Evolutionary conservation across 202 grass and related monocot species (phyloP).

Genomic region (Carex sylvatica): DNA sequence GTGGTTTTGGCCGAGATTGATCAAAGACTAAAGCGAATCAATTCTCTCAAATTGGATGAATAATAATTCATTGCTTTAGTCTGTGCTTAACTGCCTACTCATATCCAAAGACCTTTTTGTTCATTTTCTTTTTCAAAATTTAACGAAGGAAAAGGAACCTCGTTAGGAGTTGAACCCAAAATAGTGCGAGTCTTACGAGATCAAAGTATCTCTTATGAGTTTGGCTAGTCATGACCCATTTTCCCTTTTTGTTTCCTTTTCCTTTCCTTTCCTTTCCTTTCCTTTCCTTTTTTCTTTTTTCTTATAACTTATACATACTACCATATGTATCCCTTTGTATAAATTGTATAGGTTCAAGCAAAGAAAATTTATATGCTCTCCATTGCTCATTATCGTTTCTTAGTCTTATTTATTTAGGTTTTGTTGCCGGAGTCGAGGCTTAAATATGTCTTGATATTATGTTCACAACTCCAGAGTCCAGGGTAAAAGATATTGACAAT

Average conservation of each 20-base stretch:
- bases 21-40: conserved; percentile 72
- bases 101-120: conserved; percentile 5
- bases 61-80: conserved; percentile 19
- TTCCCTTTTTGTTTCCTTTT: neutral
- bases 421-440: neutral
- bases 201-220: conserved; percentile 10
- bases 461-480: neutral
- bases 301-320: neutral
- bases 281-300: neutral
- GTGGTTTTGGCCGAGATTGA: conserved; percentile 93
- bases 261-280: neutral
- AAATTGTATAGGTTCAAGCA: conserved; percentile 24
- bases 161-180: neutral
- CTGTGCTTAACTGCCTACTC: neutral
- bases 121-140: conserved; percentile 19
- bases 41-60: conserved; percentile 72
- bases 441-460: neutral
- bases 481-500: too few relatives aligned
- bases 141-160: conserved; percentile 9
- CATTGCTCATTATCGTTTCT: neutral
- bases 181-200: conserved; percentile 12
- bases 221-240: conserved; percentile 15
- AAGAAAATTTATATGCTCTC: neutral
- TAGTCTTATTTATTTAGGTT: neutral
- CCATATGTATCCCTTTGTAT: neutral